Base-by-base conservation (phyloP, 768 basidiomycete species). In the Pleurotus pulmonarius region DNA sequence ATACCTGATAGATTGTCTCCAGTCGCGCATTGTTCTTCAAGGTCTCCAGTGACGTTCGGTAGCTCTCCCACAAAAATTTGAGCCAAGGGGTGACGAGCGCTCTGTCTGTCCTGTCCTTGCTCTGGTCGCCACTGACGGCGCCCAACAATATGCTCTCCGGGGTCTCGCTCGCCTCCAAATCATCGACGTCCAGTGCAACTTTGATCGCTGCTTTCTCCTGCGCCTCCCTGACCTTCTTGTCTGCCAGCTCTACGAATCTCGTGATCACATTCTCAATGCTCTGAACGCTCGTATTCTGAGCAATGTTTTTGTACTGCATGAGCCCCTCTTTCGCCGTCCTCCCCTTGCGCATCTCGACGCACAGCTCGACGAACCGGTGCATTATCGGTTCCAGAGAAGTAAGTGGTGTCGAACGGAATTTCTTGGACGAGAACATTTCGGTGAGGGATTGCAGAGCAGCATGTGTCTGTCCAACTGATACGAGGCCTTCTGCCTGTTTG, bases 21-120 rank as follows among this genome's bases (percentile, higher is more conserved):
- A 98, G 73, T 15, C 96, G 78, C 15, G 93, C 90, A 66, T 97
- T 98, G 69, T 97, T 96, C 69, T 98, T 96, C 61, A 98, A 79
- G 2, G 94, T 94, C 75, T 98, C 96, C 41, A 99, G 76, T 1
- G 90, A 93, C 16, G 93, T 97, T 56, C 96, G 86, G 68, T 98
- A 98, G 63, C 92, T 92, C 78, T 98, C 96, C 94, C 95, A 98
- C n/a, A 94, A 80, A 71, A 98, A 97, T 68, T 95, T 94, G 67
- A 98, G 88, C 88, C 94, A 97, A 0, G 96, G 96, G 0, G 94
- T 97, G 60, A 99, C 94, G 51, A 98, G 81, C 5, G 94, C 90
- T 46, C 96, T 77, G 73, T 98, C 95, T 26, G 94, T 97, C 63
- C 96, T 78, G 71, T 98, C 95, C 75, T 91, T 90, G 76, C 82